Evolutionary conservation across 164 flowering plant species (phyloP).

Genomic region (Macadamia integrifolia): DNA sequence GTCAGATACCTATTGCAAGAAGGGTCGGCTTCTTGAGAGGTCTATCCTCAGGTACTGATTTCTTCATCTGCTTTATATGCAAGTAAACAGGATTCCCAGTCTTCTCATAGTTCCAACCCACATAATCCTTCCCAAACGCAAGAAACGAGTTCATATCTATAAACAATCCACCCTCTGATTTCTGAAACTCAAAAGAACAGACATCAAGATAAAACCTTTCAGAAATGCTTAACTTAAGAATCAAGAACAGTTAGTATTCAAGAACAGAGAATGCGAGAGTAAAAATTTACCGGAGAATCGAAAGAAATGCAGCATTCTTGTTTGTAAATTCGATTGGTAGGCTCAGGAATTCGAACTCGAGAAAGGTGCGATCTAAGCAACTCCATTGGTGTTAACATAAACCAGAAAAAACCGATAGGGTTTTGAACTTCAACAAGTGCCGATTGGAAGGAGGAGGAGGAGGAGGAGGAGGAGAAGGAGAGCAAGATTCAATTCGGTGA

Average conservation of each 20-base stretch:
- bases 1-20: slow-evolving; percentile 73
- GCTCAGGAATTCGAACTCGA: slow-evolving; percentile 91
- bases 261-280: neutral
- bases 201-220: neutral
- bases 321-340: slow-evolving; percentile 93
- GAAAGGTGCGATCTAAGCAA: slow-evolving; percentile 74
- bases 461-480: no score
- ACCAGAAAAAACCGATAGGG: neutral
- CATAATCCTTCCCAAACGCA: slow-evolving; percentile 80
- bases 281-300: slow-evolving; percentile 63
- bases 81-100: slow-evolving; percentile 85
- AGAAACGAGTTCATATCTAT: slow-evolving; percentile 85
- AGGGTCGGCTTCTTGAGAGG: slow-evolving; percentile 91
- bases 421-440: no score
- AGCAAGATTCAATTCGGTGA: neutral
- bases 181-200: slow-evolving; percentile 39
- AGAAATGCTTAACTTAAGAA: neutral
- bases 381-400: slow-evolving; percentile 51
- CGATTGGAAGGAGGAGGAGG: no score
- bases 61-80: slow-evolving; percentile 68
- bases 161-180: slow-evolving; percentile 83
- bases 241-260: neutral
- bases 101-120: slow-evolving; percentile 82
- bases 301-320: slow-evolving; percentile 94
- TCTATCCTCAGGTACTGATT: slow-evolving; percentile 71